Evolutionary conservation across 2,329 filamentous ascomycete genomes (phyloP).

Genomic region (Ophiostoma pallidulum): DNA sequence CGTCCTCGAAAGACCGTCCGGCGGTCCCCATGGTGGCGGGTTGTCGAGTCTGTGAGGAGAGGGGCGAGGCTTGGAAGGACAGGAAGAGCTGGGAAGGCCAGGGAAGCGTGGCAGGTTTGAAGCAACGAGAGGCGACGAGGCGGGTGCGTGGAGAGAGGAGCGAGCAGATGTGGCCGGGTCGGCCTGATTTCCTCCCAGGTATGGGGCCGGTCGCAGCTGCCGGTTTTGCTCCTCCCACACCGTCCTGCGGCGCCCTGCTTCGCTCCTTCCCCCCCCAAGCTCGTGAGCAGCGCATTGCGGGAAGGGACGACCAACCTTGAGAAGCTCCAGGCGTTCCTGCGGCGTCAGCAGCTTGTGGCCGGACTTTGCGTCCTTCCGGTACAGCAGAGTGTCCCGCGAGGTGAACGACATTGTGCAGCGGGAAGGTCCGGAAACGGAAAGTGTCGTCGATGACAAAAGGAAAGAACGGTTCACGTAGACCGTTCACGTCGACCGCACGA

Average conservation of each 20-base stretch:
- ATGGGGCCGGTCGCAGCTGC: constrained; percentile 11
- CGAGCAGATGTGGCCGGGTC: too few relatives aligned
- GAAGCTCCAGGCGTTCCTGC: constrained; percentile 35
- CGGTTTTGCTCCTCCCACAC: too few relatives aligned
- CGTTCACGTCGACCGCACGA: constrained; percentile 8
- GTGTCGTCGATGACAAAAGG: background rate
- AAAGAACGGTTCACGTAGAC: constrained; percentile 1
- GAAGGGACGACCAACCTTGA: constrained; percentile 29
- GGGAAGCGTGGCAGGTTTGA: too few relatives aligned
- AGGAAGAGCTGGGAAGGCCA: too few relatives aligned
- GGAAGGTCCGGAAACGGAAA: background rate
- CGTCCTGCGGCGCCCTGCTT: background rate
- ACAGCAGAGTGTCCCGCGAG: constrained; percentile 30
- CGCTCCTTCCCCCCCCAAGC: constrained; percentile 17
- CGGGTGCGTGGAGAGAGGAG: too few relatives aligned
- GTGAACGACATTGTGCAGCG: constrained; percentile 27
- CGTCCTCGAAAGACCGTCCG: too few relatives aligned
- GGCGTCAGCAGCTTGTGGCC: constrained; percentile 32
- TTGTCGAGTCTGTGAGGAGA: too few relatives aligned
- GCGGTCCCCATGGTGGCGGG: too few relatives aligned
- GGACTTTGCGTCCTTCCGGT: constrained; percentile 35
- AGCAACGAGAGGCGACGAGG: too few relatives aligned
- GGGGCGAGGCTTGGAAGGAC: too few relatives aligned
- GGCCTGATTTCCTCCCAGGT: too few relatives aligned
- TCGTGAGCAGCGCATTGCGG: constrained; percentile 9